Evolutionary conservation across 192 early-diverging fungal genomes (phyloP), one percentile per base, ranked within the genome.

Genomic region (Gamsiella multidivaricata): DNA sequence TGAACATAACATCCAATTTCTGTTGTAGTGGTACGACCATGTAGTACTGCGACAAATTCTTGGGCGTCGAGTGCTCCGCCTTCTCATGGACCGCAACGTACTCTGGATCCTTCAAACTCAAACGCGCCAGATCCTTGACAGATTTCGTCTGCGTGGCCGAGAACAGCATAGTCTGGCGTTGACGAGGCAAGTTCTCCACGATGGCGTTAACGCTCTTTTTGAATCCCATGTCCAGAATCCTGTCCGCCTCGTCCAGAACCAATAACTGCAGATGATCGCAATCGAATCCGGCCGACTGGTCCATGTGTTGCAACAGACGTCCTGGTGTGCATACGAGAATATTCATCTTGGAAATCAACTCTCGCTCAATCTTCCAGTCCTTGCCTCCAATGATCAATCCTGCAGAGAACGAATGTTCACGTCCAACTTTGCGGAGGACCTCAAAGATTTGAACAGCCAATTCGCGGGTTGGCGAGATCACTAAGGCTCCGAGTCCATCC

Each of bases 91-190:
- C 96, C 17, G 95, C 90, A 22, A 99, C 94, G 74, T 97, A 97
- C 75, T 98, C 96, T 25, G 97, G 95, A 53, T 95, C 87, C 72
- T 86, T 87, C 43, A 98, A 80, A 72, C 92, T 94, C 25, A 99
- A 85, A 17, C 97, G 82, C 7, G 96, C 96, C 57, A 99, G 72
- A 81, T 99, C 97, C 72, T 91, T 93, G 33, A 99, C 95, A 29
- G 93, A 94, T 52, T 96, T 96, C 15, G 97, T 98, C 85, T 98
- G 96, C 11, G 97, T 99, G 6, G 97, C 97, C 39, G 96, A 97
- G 61, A 99, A 99, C 49, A 99, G 80, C 65, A 98, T 84, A 3
- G 97, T 99, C 68, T 97, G 96, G 29, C 97, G 84, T 29, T 93
- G 81, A 31, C 74, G 86, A 17, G 96, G 96, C 76, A 99, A 73